Evolutionary conservation across 495 filamentous ascomycete genomes (phyloP).

Genomic region (Bacidia rubella): DNA sequence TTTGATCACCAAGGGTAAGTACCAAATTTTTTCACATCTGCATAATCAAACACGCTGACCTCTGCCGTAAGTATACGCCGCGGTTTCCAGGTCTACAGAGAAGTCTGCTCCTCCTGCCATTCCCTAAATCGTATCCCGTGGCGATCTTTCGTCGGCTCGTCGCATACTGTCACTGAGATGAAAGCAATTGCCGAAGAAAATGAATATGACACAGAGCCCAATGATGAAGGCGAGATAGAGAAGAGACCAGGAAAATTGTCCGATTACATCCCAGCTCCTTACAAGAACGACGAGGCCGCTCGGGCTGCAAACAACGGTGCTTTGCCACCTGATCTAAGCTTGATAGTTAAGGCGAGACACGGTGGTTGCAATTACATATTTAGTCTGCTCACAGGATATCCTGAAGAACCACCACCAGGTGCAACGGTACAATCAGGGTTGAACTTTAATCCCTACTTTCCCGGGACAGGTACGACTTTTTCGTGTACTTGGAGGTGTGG

Average conservation of each 20-base stretch:
- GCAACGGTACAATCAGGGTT: slow-evolving; percentile 67
- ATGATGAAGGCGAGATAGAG: slow-evolving; percentile 94
- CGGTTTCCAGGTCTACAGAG: slow-evolving; percentile 99
- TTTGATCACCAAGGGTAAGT: slow-evolving; percentile 95
- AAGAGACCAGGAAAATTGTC: slow-evolving; percentile 97
- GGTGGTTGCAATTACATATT: slow-evolving; percentile 99
- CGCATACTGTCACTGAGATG: slow-evolving; percentile 93
- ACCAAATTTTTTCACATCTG: slow-evolving; percentile 16
- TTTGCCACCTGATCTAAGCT: slow-evolving; percentile 88
- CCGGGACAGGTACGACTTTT: slow-evolving; percentile 56
- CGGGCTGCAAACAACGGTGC: slow-evolving; percentile 97
- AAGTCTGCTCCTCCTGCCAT: slow-evolving; percentile 97
- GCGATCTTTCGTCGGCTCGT: slow-evolving; percentile 77
- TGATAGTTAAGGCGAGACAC: slow-evolving; percentile 96
- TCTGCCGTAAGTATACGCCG: slow-evolving; percentile 68
- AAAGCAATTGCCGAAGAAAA: slow-evolving; percentile 94
- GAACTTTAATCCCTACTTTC: slow-evolving; percentile 99
- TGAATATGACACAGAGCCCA: slow-evolving; percentile 97
- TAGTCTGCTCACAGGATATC: slow-evolving; percentile 92
- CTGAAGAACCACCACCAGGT: slow-evolving; percentile 88
- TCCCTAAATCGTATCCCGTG: slow-evolving; percentile 89
- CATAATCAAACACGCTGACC: not conserved
- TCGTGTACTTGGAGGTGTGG: not conserved
- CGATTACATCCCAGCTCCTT: slow-evolving; percentile 87
- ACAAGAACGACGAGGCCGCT: slow-evolving; percentile 97